Conservation (phyloP, 768 basidiomycete genomes). For the Cantharellus cinnabarinus region DNA sequence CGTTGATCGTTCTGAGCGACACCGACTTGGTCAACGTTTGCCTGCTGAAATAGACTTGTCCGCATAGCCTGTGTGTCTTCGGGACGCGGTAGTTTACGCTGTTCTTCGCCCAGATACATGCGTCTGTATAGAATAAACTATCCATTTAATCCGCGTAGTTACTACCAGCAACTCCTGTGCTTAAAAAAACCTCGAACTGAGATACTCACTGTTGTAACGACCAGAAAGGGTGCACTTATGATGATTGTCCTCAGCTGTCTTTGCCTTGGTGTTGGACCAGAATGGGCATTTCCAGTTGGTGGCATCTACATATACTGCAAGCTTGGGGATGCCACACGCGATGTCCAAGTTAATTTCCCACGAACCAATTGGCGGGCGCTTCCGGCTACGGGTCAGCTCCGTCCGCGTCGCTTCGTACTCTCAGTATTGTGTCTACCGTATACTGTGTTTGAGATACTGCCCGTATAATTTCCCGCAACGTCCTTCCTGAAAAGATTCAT, state of each 20-base stretch:
- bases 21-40: background rate
- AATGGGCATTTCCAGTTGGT: too few species aligned
- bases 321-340: too few species aligned
- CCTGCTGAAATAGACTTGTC: background rate
- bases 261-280: constrained; percentile 20
- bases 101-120: constrained; percentile 31
- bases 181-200: constrained; percentile 1
- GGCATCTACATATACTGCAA: too few species aligned
- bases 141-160: constrained; percentile 16
- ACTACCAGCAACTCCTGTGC: background rate
- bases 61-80: background rate
- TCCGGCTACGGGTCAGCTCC: too few species aligned
- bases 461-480: too few species aligned
- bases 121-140: constrained; percentile 40
- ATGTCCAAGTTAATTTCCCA: too few species aligned
- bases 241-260: constrained; percentile 33
- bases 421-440: too few species aligned
- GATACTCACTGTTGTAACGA: constrained; percentile 32
- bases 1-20: background rate
- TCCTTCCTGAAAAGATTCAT: too few species aligned
- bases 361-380: too few species aligned
- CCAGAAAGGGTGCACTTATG: constrained; percentile 42
- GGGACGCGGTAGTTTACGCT: constrained; percentile 11
- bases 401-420: too few species aligned
- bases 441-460: too few species aligned